These are phyloP conservation scores for Cynara cardunculus DNA, from an alignment of 129 eudicot genomes.

Conservation along the genomic window DNA sequence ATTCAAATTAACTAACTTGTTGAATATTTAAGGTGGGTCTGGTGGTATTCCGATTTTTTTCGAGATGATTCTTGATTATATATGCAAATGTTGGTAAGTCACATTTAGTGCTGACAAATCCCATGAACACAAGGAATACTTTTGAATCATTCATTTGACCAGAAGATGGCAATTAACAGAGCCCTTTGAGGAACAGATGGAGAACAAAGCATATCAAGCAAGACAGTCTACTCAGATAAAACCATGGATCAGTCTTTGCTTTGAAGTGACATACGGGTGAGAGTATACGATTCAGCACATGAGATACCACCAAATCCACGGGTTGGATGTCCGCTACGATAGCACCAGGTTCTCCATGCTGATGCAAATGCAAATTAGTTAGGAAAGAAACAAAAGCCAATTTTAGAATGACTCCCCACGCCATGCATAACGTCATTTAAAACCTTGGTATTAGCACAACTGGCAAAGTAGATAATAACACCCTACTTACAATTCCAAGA, in stretches of 20 bases:
- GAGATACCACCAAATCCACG: constrained; percentile 81
- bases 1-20: constrained; percentile 1
- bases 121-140: not conserved
- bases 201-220: not conserved
- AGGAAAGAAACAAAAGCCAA: not conserved
- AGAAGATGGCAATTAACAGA: not conserved
- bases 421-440: not conserved
- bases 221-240: constrained; percentile 1
- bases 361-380: constrained; percentile 26
- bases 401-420: not conserved
- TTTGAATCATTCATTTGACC: not conserved
- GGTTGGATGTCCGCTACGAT: constrained; percentile 87
- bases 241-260: constrained; percentile 7
- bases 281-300: constrained; percentile 83
- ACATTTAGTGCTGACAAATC: not conserved
- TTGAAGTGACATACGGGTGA: constrained; percentile 60
- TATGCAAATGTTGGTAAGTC: not conserved
- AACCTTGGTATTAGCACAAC: not conserved
- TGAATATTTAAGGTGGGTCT: not conserved
- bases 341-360: constrained; percentile 99
- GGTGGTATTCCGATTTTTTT: not conserved
- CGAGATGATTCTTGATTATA: not conserved
- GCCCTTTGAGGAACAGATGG: not conserved
- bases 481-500: constrained; percentile 85
- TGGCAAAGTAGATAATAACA: not conserved